Conservation (phyloP, 495 filamentous ascomycete genomes). For the Staphylotrichum longicolle region DNA sequence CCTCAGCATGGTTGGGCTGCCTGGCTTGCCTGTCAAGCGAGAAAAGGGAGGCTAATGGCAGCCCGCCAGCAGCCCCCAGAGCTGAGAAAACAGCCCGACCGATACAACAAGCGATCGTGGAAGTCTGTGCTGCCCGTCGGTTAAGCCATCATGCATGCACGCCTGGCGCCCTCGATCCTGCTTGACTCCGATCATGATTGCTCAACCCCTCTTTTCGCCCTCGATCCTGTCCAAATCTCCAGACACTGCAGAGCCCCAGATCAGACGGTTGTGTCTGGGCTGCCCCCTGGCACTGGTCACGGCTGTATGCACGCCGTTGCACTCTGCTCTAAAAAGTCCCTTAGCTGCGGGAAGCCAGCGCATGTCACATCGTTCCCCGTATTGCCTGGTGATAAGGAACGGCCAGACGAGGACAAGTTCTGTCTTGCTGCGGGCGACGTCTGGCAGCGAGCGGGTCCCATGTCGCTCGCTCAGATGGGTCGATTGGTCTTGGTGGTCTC, state of each 20-base stretch:
- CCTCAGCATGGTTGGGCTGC: constrained; percentile 13
- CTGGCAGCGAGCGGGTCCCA: too few relatives aligned
- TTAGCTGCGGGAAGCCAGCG: neutral
- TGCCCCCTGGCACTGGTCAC: too few relatives aligned
- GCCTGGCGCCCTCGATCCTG: constrained; percentile 1
- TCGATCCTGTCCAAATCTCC: too few relatives aligned
- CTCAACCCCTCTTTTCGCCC: neutral
- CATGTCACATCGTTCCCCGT: neutral
- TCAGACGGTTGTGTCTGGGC: too few relatives aligned
- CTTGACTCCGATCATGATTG: neutral
- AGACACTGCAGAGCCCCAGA: too few relatives aligned
- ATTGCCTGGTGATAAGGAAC: neutral
- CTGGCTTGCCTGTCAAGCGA: constrained; percentile 5
- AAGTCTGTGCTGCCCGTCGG: neutral
- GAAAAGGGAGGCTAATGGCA: neutral
- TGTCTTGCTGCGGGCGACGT: too few relatives aligned
- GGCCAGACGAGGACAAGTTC: too few relatives aligned
- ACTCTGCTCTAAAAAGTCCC: neutral
- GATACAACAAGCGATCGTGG: neutral
- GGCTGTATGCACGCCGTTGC: neutral
- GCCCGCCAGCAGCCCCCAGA: too few relatives aligned
- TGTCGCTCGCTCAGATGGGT: too few relatives aligned
- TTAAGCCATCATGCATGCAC: neutral
- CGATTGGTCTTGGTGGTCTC: too few relatives aligned
- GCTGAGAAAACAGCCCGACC: neutral